Evolutionary conservation across 345 rosid species (phyloP), one percentile per base, ranked within the genome.

Genomic region (Gossypium anomalum): DNA sequence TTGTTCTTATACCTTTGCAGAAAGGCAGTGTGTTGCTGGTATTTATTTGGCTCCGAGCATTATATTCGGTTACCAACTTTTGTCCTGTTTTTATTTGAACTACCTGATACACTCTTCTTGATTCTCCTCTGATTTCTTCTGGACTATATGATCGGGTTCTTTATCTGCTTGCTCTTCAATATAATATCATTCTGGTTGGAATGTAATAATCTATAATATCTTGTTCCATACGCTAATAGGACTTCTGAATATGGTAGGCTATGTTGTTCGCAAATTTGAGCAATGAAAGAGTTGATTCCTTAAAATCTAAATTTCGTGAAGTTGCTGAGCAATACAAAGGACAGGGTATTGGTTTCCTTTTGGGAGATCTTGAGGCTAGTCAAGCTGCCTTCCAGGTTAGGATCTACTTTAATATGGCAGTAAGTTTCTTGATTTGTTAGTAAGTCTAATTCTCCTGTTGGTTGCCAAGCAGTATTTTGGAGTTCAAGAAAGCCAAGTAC

Each of bases 361-460:
- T 92, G 80, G 99, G 98, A 83, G 98, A 96, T 77, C 47, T 87
- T 16, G 97, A 93, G 67, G 88, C 84, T 55, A 86, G 97, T 88
- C 86, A 93, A 87, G 89, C 86, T 77, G 99, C 97, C 58, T 83
- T 96, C 71, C 93, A 93, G 97, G 99, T 95, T 60, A 23, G 84
- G 74, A 34, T 60, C 53, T 72, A 44, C 65, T 17, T 14, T 9
- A 61, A n/a, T 59, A 11, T 63, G 68, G 20, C 68, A 10, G 53
- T 73, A 53, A 22, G 67, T 23, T 41, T 62, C 23, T 76, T 58
- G 25, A 51, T 62, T 45, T 70, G 65, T 55, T 53, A 8, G 5
- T 8, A 23, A 14, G 53, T 47, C n/a, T 19, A 43, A 44, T 60
- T 22, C 1, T 64, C 57, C 73, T 61, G 60, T 58, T 83, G 73